Evolutionary conservation across 352 stramenopile species (phyloP).

Genomic region (Phytophthora pseudosyringae): DNA sequence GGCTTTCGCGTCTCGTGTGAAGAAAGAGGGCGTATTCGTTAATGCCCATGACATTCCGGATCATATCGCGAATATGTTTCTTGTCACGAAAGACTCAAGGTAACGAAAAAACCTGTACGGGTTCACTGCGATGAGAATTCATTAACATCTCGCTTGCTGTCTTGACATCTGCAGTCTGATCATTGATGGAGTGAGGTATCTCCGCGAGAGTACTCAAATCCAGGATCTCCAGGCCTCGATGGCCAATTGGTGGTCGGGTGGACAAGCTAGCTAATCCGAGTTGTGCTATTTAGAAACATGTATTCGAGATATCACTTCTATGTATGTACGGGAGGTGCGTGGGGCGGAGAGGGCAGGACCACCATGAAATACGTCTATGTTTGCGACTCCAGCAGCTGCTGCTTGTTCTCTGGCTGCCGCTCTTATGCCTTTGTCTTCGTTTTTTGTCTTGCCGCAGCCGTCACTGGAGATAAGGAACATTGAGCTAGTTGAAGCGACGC

Average conservation of each 20-base stretch:
- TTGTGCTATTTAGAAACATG: conserved; percentile 37
- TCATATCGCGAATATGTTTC: conserved; percentile 58
- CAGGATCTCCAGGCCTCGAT: conserved; percentile 52
- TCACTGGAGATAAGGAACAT: conserved; percentile 33
- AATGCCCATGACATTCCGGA: conserved; percentile 70
- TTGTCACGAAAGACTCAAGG: conserved; percentile 65
- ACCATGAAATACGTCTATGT: conserved; percentile 59
- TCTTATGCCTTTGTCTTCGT: conserved; percentile 27
- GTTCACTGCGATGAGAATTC: neutral
- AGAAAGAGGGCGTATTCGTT: conserved; percentile 54
- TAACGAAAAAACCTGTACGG: conserved; percentile 15
- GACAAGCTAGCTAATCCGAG: conserved; percentile 1
- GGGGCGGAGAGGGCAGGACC: conserved; percentile 28
- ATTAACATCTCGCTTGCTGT: conserved; percentile 13
- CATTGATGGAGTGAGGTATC: conserved; percentile 57
- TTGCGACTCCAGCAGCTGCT: conserved; percentile 40
- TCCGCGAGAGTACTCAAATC: conserved; percentile 61
- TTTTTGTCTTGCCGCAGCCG: conserved; percentile 30
- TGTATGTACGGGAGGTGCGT: conserved; percentile 40
- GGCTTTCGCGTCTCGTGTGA: conserved; percentile 51
- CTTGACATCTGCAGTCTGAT: conserved; percentile 44
- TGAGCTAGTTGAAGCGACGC: conserved; percentile 78
- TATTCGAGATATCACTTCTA: conserved; percentile 51
- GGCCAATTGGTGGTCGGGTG: conserved; percentile 51
- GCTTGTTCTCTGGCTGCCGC: conserved; percentile 27